phyloP scores from a whole-genome alignment of 805 yeast species.

The Suhomyces xylopsoci region DNA sequence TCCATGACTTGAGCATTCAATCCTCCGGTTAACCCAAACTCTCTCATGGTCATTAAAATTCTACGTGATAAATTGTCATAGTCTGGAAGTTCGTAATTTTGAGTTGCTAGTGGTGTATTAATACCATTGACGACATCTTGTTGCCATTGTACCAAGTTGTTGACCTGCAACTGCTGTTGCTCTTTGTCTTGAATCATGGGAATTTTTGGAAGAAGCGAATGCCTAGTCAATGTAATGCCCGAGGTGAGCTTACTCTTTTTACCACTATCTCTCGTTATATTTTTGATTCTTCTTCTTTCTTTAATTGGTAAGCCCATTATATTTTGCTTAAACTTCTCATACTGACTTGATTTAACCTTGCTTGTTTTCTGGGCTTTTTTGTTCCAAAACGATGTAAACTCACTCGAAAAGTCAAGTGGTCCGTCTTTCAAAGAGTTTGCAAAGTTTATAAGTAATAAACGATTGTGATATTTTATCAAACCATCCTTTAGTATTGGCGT shows the following conservation, averaged over 20 bases:
- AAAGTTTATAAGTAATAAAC: conserved; percentile 71
- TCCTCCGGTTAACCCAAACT: conserved; percentile 82
- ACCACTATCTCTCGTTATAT: conserved; percentile 78
- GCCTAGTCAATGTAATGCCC: conserved; percentile 64
- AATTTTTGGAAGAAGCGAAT: conserved; percentile 74
- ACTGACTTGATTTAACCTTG: conserved; percentile 62
- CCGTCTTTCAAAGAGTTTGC: conserved; percentile 81
- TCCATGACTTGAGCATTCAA: conserved; percentile 79
- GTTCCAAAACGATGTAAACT: conserved; percentile 44
- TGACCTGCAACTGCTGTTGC: conserved; percentile 42
- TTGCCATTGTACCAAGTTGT: conserved; percentile 75
- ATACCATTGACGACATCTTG: conserved; percentile 88
- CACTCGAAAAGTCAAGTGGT: conserved; percentile 53
- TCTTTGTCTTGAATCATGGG: conserved; percentile 64
- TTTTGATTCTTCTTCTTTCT: conserved; percentile 82
- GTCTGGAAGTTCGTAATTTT: conserved; percentile 81
- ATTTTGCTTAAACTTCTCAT: conserved; percentile 79
- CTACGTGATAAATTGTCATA: conserved; percentile 61
- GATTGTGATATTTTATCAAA: conserved; percentile 71
- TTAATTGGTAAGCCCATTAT: conserved; percentile 80
- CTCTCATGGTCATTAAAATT: conserved; percentile 81
- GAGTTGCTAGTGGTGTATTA: conserved; percentile 76
- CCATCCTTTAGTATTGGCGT: conserved; percentile 51
- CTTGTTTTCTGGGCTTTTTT: conserved; percentile 47
- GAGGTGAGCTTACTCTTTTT: conserved; percentile 73